Percentiles rank a stretch among this genome's conserved stretches.
Conservation (phyloP, 306 rosid genomes). For the Rosa persica region DNA sequence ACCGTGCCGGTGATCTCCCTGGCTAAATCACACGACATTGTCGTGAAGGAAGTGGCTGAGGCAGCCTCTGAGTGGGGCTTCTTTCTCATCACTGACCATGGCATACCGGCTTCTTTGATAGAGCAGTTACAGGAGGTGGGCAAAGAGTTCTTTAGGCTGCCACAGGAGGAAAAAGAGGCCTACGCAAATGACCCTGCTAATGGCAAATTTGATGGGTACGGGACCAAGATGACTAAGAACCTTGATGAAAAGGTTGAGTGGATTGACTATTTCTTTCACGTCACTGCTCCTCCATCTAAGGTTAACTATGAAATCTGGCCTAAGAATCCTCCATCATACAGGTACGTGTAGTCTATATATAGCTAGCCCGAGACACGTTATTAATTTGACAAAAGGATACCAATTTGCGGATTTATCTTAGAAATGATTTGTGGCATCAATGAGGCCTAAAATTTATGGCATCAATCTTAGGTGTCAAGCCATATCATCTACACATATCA, state of each 20-base stretch:
- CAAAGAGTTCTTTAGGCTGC: conserved; percentile 42
- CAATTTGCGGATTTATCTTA: too few species aligned
- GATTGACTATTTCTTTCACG: conserved; percentile 58
- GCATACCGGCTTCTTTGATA: conserved; percentile 39
- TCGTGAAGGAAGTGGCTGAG: conserved; percentile 16
- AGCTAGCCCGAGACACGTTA: too few species aligned
- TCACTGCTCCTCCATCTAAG: conserved; percentile 48
- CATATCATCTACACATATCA: too few species aligned
- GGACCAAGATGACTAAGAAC: conserved; percentile 62
- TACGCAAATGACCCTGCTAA: conserved; percentile 53
- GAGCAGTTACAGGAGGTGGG: conserved; percentile 53
- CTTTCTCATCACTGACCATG: conserved; percentile 48
- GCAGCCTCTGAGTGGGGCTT: conserved; percentile 56
- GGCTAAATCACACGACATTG: conserved; percentile 21
- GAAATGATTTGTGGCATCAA: too few species aligned
- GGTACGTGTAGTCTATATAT: conserved; percentile 24
- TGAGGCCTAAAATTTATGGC: too few species aligned
- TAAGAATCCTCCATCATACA: conserved; percentile 45
- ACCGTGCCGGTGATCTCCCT: conserved; percentile 32
- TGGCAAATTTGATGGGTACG: conserved; percentile 62
- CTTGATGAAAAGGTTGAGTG: conserved; percentile 56
- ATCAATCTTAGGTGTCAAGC: too few species aligned
- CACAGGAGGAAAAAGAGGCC: conserved; percentile 51
- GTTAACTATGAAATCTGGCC: conserved; percentile 49
- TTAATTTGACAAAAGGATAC: too few species aligned